Conservation (phyloP, 768 basidiomycete species). For the Podaxis sp. region DNA sequence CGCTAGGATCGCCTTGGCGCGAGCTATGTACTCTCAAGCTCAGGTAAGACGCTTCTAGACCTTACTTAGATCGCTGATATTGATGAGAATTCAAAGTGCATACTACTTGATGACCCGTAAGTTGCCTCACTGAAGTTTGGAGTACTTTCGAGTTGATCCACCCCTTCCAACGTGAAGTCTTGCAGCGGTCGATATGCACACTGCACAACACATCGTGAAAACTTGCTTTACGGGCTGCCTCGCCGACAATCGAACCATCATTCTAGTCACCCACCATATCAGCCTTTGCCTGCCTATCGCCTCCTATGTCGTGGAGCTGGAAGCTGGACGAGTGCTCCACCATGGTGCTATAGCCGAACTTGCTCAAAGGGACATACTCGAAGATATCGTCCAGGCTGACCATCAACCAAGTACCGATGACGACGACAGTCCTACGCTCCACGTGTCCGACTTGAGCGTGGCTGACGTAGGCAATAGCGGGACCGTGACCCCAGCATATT, state of each 20-base stretch:
- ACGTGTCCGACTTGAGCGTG: not conserved
- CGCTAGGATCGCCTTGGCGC: constrained; percentile 71
- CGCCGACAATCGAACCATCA: constrained; percentile 61
- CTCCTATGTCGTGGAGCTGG: constrained; percentile 61
- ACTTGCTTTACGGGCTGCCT: constrained; percentile 62
- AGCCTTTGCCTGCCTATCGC: constrained; percentile 66
- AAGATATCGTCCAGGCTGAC: constrained; percentile 40
- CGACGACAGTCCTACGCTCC: constrained; percentile 14
- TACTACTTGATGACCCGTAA: constrained; percentile 71
- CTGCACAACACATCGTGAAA: constrained; percentile 62
- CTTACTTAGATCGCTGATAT: not conserved
- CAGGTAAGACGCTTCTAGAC: constrained; percentile 30
- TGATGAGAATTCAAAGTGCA: constrained; percentile 29
- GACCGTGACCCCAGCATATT: not conserved
- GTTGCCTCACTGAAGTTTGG: constrained; percentile 18
- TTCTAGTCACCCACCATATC: constrained; percentile 84
- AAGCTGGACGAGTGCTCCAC: constrained; percentile 41
- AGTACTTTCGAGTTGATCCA: not conserved
- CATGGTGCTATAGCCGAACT: constrained; percentile 50
- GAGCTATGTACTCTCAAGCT: constrained; percentile 74
- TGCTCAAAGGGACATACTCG: constrained; percentile 35
- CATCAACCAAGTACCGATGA: constrained; percentile 33
- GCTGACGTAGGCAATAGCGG: not conserved
- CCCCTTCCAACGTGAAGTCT: constrained; percentile 34
- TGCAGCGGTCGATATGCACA: constrained; percentile 76